A percentile compares a stretch with the other conserved stretches of the same genome.
Conservation (phyloP, 495 filamentous ascomycete species). For the Aspergillus mulundensis region DNA sequence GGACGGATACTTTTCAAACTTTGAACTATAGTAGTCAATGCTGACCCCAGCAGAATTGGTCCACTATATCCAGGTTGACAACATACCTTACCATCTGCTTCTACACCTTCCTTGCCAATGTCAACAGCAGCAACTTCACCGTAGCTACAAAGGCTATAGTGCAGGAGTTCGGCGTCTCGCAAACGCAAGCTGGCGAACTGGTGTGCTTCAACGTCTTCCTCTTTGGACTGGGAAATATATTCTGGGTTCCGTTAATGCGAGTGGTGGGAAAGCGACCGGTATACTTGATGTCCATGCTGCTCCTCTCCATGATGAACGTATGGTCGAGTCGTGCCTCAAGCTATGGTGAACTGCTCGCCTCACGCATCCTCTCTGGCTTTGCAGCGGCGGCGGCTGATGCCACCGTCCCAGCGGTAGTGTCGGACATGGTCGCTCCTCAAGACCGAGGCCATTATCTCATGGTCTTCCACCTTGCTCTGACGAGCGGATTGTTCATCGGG, state of each 20-base stretch:
- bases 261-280: constrained; percentile 32
- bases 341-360: constrained; percentile 26
- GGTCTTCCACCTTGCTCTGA: constrained; percentile 33
- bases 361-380: constrained; percentile 29
- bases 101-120: constrained; percentile 32
- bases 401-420: constrained; percentile 24
- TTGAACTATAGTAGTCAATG: background rate
- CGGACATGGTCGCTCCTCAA: constrained; percentile 28
- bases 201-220: constrained; percentile 34
- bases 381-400: constrained; percentile 29
- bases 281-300: constrained; percentile 24
- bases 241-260: constrained; percentile 32
- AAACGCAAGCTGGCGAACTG: constrained; percentile 18
- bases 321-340: constrained; percentile 25
- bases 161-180: constrained; percentile 24
- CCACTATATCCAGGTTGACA: constrained; percentile 16
- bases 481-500: constrained; percentile 27
- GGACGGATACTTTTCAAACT: background rate
- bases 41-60: constrained; percentile 24
- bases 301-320: constrained; percentile 26
- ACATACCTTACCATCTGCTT: constrained; percentile 31
- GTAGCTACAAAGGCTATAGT: constrained; percentile 29
- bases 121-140: constrained; percentile 33
- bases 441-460: constrained; percentile 35
- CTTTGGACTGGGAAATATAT: constrained; percentile 28